These are phyloP conservation scores for Podospora pseudopauciseta DNA, from an alignment of 495 filamentous ascomycete genomes.

Conservation along the genomic window DNA sequence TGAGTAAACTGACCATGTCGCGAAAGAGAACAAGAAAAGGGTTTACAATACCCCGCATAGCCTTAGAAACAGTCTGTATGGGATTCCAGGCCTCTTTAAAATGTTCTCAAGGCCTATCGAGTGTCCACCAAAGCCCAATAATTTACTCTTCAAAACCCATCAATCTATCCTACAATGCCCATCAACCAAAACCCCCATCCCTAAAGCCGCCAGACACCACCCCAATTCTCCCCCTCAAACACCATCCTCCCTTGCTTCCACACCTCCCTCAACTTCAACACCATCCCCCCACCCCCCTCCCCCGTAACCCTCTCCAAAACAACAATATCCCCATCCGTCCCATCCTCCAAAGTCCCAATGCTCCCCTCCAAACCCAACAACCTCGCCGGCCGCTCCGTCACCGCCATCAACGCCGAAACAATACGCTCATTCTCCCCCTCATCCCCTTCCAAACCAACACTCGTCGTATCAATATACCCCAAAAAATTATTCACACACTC, in stretches of 20 bases:
- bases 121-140: no score
- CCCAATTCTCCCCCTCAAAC: conserved; percentile 4
- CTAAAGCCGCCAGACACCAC: no score
- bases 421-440: conserved; percentile 23
- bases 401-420: conserved; percentile 62
- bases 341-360: conserved; percentile 65
- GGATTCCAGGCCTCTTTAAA: no score
- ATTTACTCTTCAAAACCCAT: no score
- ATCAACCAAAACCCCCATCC: no score
- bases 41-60: no score
- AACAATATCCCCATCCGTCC: conserved; percentile 77
- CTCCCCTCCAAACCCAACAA: conserved; percentile 62
- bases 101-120: no score
- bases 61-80: no score
- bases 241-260: conserved; percentile 30
- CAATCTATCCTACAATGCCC: no score
- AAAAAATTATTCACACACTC: conserved; percentile 81
- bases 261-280: conserved; percentile 26
- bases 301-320: conserved; percentile 40
- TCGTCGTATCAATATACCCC: conserved; percentile 60
- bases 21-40: no score
- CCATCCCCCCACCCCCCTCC: background rate
- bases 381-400: conserved; percentile 67
- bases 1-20: no score
- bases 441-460: conserved; percentile 16